Base-by-base conservation (phyloP, 2,329 filamentous ascomycete species). In the Chaetomium globosum region DNA sequence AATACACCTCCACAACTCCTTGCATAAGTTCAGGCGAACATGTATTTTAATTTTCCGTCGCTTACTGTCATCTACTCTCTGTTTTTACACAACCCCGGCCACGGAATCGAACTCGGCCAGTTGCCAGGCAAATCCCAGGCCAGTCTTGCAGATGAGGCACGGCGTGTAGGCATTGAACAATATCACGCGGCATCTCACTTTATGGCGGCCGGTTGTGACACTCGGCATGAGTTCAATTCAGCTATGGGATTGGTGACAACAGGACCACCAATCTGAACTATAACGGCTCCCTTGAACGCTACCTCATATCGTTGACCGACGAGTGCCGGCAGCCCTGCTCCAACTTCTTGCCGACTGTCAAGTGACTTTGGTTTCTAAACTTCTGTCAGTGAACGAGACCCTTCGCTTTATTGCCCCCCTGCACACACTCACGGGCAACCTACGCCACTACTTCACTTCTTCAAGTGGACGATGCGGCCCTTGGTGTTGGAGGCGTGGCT, bases 401-500 rank as follows among this genome's bases (percentile, higher is more conserved):
- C 39, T 43, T 43, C 5, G 5, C 13, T 43, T 16, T 7, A 7
- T 19, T 6, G 5, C n/a, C 7, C 5, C 39, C 39, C 16, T n/a
- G 16, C 7, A 4, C 7, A 33, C 30, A 55, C 52, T 55, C n/a
- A 55, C 52, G 36, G 31, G 52, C 52, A 36, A n/a, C 23, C 39
- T 19, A 16, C 39, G 19, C 19, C 39, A 43, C 39, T 19, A 16
- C 39, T 43, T 43, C 39, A 43, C 52, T 55, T 55, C 52, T 31
- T 54, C 30, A 55, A 19, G 52, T 55, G 52, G 31, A 55, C 52
- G 52, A 55, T 55, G 52, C 52, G 52, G 30, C 52, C 52, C 52
- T 55, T 55, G 52, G 52, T 55, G 52, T 55, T 55, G 52, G 52
- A 55, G 10, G 52, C 52, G 31, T 55, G 52, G 52, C 52, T 55